These are phyloP conservation scores for Ricinus communis DNA, from an alignment of 345 rosid genomes.

Conservation along the genomic window DNA sequence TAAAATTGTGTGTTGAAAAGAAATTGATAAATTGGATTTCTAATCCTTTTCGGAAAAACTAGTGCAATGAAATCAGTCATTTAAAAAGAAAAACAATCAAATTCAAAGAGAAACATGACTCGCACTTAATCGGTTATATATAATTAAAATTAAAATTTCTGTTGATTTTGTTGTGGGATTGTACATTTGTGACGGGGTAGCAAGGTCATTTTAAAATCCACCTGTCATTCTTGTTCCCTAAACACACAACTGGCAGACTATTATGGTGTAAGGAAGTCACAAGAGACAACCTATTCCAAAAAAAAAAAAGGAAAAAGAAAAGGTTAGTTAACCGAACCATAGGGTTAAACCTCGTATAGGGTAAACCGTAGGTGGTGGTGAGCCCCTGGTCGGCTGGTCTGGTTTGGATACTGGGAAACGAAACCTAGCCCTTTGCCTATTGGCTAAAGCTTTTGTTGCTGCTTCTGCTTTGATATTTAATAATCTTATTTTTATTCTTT, in stretches of 20 bases:
- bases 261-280: background rate
- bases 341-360: background rate
- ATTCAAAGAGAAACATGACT: too few relatives aligned
- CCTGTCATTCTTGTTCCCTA: slow-evolving; percentile 18
- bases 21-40: too few relatives aligned
- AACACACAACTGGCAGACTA: slow-evolving; percentile 8
- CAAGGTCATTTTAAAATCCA: background rate
- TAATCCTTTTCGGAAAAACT: too few relatives aligned
- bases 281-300: background rate
- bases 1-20: too few relatives aligned
- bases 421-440: slow-evolving; percentile 18
- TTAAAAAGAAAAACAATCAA: too few relatives aligned
- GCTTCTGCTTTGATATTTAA: too few relatives aligned
- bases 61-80: too few relatives aligned
- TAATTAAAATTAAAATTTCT: too few relatives aligned
- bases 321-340: slow-evolving; percentile 8
- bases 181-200: too few relatives aligned
- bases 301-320: background rate
- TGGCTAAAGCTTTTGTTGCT: background rate
- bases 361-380: background rate
- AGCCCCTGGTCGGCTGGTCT: slow-evolving; percentile 21
- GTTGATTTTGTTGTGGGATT: too few relatives aligned
- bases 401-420: slow-evolving; percentile 30
- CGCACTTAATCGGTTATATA: too few relatives aligned
- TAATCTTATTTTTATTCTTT: background rate